These are phyloP conservation scores for Aeschynomene evenia DNA, from an alignment of 306 rosid species.

Conservation along the genomic window DNA sequence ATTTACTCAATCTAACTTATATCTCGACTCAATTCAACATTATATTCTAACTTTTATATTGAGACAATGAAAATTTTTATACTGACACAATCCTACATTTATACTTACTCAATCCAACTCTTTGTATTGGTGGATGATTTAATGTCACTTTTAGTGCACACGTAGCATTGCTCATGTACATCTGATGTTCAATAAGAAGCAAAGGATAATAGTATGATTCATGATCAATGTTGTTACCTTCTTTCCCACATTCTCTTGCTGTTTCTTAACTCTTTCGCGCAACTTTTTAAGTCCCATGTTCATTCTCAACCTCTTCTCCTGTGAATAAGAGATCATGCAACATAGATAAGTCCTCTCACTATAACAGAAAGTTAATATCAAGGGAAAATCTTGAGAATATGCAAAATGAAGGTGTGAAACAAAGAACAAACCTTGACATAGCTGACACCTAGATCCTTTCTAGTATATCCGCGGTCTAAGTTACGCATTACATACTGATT, in stretches of 20 bases:
- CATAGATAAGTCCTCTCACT: slow-evolving; percentile 13
- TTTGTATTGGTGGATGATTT: too few species aligned
- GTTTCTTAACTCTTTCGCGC: slow-evolving; percentile 91
- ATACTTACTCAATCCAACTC: too few species aligned
- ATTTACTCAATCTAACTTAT: too few species aligned
- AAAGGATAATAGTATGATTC: slow-evolving; percentile 12
- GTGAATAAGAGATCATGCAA: slow-evolving; percentile 17
- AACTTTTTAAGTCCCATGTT: slow-evolving; percentile 81
- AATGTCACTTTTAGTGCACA: too few species aligned
- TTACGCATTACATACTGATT: slow-evolving; percentile 92
- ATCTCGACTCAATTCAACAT: too few species aligned
- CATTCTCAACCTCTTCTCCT: slow-evolving; percentile 95
- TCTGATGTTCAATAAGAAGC: neutral
- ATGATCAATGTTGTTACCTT: slow-evolving; percentile 50
- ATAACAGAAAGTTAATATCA: slow-evolving; percentile 4
- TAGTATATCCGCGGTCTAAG: slow-evolving; percentile 91
- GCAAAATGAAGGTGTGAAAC: slow-evolving; percentile 5
- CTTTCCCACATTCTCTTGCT: slow-evolving; percentile 80
- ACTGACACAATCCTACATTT: too few species aligned
- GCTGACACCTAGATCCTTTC: slow-evolving; percentile 98
- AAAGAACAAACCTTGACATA: slow-evolving; percentile 78
- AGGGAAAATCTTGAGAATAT: neutral
- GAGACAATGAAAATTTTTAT: too few species aligned
- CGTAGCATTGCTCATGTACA: too few species aligned
- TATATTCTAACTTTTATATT: too few species aligned